These are phyloP conservation scores for Pulveroboletus sp. DNA, from an alignment of 768 basidiomycete species.

Conservation along the genomic window DNA sequence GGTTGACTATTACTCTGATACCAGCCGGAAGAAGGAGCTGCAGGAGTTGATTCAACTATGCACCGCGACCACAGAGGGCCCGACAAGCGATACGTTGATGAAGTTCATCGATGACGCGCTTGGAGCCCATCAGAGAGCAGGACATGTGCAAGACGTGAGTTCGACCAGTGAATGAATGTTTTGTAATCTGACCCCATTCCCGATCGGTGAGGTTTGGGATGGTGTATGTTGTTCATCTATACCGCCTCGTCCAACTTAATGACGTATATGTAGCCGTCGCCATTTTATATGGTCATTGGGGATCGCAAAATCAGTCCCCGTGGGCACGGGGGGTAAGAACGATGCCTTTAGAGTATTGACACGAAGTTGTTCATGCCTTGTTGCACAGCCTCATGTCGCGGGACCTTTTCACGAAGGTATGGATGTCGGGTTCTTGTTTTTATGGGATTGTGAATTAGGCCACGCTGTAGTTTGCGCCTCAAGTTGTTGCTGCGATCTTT, in stretches of 20 bases:
- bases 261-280: constrained; percentile 5
- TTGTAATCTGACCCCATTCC: constrained; percentile 34
- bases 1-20: constrained; percentile 58
- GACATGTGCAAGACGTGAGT: constrained; percentile 31
- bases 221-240: constrained; percentile 32
- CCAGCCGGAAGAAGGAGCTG: constrained; percentile 29
- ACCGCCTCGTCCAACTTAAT: neutral
- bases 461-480: constrained; percentile 38
- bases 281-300: constrained; percentile 1
- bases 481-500: constrained; percentile 45
- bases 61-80: constrained; percentile 22
- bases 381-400: constrained; percentile 32
- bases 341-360: neutral
- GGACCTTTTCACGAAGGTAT: constrained; percentile 24
- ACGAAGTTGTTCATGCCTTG: neutral
- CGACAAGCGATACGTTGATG: constrained; percentile 33
- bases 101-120: constrained; percentile 44
- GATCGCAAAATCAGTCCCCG: constrained; percentile 7
- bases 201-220: constrained; percentile 36
- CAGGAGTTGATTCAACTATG: constrained; percentile 39
- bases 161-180: neutral
- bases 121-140: constrained; percentile 35
- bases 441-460: constrained; percentile 14
- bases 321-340: constrained; percentile 22
- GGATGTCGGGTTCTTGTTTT: neutral